Conservation (phyloP, 768 basidiomycete genomes). For the Chiua virens region DNA sequence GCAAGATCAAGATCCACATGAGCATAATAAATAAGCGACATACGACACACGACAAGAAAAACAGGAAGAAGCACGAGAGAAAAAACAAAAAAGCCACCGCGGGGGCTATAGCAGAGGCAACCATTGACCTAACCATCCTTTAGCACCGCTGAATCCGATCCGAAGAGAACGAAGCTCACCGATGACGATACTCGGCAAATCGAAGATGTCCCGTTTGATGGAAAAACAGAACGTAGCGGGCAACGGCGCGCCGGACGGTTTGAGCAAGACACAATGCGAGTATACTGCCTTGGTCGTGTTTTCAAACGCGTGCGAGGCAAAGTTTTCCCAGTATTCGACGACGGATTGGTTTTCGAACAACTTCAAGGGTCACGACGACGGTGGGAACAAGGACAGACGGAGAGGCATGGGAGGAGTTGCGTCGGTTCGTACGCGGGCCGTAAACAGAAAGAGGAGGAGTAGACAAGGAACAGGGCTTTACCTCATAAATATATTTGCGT, state of each 20-base stretch:
- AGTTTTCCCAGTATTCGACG: slow-evolving; percentile 96
- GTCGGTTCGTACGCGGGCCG: slow-evolving; percentile 10
- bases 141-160: no score
- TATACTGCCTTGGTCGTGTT: slow-evolving; percentile 96
- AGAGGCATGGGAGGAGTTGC: background rate
- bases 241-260: slow-evolving; percentile 80
- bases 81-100: background rate
- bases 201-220: slow-evolving; percentile 89
- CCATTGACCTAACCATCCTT: slow-evolving; percentile 68
- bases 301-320: slow-evolving; percentile 95
- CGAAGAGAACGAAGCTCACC: slow-evolving; percentile 39
- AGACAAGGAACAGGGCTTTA: slow-evolving; percentile 23
- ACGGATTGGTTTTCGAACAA: slow-evolving; percentile 94
- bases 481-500: slow-evolving; percentile 48
- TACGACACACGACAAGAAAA: slow-evolving; percentile 10
- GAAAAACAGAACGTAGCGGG: slow-evolving; percentile 96
- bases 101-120: slow-evolving; percentile 64
- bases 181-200: slow-evolving; percentile 85
- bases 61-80: background rate
- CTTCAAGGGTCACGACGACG: slow-evolving; percentile 37
- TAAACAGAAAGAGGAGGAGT: slow-evolving; percentile 19
- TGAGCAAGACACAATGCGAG: slow-evolving; percentile 86
- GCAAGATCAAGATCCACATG: background rate
- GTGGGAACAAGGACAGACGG: background rate
- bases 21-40: background rate